A percentile compares a stretch with the other conserved stretches of the same genome.
Evolutionary conservation across 2,329 filamentous ascomycete species (phyloP).

Genomic region (Epichloe hybrida): DNA sequence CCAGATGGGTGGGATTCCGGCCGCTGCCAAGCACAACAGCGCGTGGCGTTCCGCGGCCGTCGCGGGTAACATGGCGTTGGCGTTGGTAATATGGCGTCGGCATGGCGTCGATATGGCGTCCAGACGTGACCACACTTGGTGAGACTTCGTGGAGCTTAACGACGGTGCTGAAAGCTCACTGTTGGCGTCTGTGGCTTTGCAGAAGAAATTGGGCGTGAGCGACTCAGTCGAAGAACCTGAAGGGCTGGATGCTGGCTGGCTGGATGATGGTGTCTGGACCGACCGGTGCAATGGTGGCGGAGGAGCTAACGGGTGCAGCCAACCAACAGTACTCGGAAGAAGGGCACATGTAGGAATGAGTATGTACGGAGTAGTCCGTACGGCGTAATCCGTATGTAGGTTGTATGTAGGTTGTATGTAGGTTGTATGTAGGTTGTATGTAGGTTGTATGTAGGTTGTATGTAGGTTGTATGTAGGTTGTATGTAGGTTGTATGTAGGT

Average conservation of each 20-base stretch:
- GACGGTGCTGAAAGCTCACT: conserved; percentile 1
- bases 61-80: conserved; percentile 2
- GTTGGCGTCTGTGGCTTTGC: conserved; percentile 6
- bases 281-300: conserved; percentile 10
- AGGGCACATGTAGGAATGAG: neutral
- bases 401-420: no score
- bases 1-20: no score
- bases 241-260: neutral
- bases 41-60: conserved; percentile 4
- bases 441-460: no score
- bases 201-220: neutral
- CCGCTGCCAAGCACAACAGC: neutral
- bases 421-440: no score
- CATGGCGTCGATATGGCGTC: no score
- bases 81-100: conserved; percentile 4
- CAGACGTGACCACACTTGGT: conserved; percentile 3
- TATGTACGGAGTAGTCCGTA: no score
- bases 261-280: conserved; percentile 5
- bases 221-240: no score
- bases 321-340: conserved; percentile 2
- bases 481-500: no score
- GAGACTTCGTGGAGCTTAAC: neutral
- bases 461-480: no score
- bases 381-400: no score
- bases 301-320: neutral